A percentile compares a stretch with the other conserved stretches of the same genome.
These are phyloP conservation scores for Arabidopsis suecica DNA, from an alignment of 345 rosid genomes.

Conservation along the genomic window DNA sequence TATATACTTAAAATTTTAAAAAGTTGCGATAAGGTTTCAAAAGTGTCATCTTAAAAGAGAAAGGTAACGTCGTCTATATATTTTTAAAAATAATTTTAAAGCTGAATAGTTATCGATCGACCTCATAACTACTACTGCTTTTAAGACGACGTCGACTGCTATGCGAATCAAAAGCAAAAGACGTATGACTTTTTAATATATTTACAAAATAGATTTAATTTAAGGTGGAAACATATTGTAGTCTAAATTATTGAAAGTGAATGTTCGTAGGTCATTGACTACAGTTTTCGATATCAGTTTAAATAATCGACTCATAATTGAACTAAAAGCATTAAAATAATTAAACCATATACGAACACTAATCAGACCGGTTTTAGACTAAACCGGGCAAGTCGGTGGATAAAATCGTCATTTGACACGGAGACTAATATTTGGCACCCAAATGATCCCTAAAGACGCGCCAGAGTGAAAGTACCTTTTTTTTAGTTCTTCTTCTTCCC, in stretches of 20 bases:
- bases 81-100: neutral
- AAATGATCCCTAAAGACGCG: constrained; percentile 34
- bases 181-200: neutral
- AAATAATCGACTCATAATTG: neutral
- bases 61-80: constrained; percentile 2
- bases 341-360: neutral
- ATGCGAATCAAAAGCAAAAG: constrained; percentile 36
- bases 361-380: neutral
- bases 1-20: constrained; percentile 24
- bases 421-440: constrained; percentile 26
- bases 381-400: constrained; percentile 32
- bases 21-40: constrained; percentile 25
- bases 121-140: constrained; percentile 22
- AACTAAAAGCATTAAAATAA: neutral
- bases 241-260: constrained; percentile 22
- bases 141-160: constrained; percentile 27
- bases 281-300: constrained; percentile 16
- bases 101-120: constrained; percentile 25
- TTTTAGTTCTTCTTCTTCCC: neutral
- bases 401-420: constrained; percentile 22
- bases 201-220: neutral
- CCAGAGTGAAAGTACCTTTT: constrained; percentile 27
- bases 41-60: constrained; percentile 12
- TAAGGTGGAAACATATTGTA: constrained; percentile 5
- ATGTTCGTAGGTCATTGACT: constrained; percentile 35